These are phyloP conservation scores for Desmodesmus armatus DNA, from an alignment of 139 green algal genomes.

Conservation along the genomic window DNA sequence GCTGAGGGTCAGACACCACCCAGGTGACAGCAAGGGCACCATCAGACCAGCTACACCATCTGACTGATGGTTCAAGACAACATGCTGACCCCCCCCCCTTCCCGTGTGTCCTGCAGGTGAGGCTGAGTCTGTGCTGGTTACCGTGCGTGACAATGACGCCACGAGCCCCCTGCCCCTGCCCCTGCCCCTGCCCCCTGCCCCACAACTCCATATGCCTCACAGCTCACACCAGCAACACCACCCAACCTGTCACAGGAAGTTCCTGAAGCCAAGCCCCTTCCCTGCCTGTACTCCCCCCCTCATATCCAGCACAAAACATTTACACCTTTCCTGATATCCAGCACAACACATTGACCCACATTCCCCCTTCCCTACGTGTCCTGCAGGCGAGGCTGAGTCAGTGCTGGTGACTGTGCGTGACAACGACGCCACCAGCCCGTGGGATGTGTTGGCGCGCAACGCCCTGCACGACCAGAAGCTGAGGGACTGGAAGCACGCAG, in stretches of 20 bases:
- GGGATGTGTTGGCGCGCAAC: conserved; percentile 49
- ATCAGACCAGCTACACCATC: no score
- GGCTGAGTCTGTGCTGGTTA: conserved; percentile 49
- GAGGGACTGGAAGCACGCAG: conserved; percentile 53
- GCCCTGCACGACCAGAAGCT: conserved; percentile 65
- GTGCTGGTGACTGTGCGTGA: conserved; percentile 51
- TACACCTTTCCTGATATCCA: no score
- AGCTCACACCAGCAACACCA: no score
- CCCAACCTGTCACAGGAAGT: no score
- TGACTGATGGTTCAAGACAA: no score
- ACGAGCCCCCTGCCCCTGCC: no score
- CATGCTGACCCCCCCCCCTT: not conserved
- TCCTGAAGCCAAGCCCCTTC: no score
- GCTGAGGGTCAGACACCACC: no score
- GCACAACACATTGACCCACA: not conserved
- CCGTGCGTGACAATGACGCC: conserved; percentile 58
- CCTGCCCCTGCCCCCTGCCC: no score
- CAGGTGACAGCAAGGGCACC: no score
- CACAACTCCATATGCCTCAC: no score
- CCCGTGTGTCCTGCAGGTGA: conserved; percentile 41
- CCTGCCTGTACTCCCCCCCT: not conserved
- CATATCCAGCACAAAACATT: not conserved
- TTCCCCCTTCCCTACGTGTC: not conserved
- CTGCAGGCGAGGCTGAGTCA: conserved; percentile 55
- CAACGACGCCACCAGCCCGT: conserved; percentile 60